Evolutionary conservation across 1,284 basidiomycete species (phyloP).

Genomic region (Cutaneotrichosporon sp.): DNA sequence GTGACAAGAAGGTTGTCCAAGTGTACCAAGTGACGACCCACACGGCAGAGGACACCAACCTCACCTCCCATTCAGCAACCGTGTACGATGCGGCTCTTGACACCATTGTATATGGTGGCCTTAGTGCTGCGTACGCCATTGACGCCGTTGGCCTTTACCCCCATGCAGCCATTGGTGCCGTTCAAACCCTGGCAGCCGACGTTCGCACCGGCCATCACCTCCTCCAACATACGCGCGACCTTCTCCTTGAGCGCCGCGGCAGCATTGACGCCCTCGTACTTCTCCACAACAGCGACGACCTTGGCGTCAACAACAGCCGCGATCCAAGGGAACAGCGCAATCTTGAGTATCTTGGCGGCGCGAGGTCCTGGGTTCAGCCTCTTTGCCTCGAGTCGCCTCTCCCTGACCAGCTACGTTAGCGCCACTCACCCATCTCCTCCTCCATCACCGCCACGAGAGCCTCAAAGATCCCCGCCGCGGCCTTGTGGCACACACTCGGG

Average conservation of each 20-base stretch:
- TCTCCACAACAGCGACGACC: neutral
- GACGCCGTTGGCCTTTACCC: neutral
- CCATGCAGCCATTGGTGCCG: neutral
- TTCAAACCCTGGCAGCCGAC: neutral
- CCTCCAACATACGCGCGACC: neutral
- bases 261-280: neutral
- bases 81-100: neutral
- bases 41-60: too few relatives aligned
- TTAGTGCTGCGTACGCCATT: too few relatives aligned
- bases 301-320: neutral
- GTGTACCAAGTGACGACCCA: too few relatives aligned
- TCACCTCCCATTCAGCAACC: too few relatives aligned
- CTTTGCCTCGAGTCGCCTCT: neutral
- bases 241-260: neutral
- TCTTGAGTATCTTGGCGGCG: neutral
- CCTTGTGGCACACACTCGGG: neutral
- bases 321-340: neutral
- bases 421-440: conserved; percentile 1
- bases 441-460: neutral
- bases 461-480: conserved; percentile 3
- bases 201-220: neutral
- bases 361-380: neutral
- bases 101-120: neutral
- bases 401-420: neutral
- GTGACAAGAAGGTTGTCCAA: too few relatives aligned